phyloP scores from a whole-genome alignment of 371 early-diverging fungal species.

The Mucor ambiguus region DNA sequence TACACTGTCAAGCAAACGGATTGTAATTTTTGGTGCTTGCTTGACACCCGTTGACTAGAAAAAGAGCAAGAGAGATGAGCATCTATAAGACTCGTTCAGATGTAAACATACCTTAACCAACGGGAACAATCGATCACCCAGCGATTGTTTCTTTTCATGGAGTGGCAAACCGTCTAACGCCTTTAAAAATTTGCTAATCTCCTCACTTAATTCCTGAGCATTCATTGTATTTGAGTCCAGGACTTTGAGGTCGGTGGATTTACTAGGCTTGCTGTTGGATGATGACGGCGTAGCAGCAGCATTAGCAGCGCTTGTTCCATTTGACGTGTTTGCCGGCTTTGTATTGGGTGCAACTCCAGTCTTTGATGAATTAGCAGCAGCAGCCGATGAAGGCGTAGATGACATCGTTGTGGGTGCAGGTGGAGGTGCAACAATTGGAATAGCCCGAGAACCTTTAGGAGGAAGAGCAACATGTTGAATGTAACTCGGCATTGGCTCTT shows the following conservation, averaged over 20 bases:
- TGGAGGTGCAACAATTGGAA: conserved; percentile 25
- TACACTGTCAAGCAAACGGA: conserved; percentile 48
- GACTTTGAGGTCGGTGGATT: not conserved
- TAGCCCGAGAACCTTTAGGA: conserved; percentile 24
- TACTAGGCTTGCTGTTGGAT: not conserved
- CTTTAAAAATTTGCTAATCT: conserved; percentile 33
- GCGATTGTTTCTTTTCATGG: conserved; percentile 40
- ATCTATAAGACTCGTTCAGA: not conserved
- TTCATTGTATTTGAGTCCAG: not conserved
- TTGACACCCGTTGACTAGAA: conserved; percentile 39
- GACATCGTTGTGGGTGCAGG: not conserved
- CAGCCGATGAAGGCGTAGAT: not conserved
- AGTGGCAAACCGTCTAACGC: conserved; percentile 28
- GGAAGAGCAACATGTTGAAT: conserved; percentile 15
- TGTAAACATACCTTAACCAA: conserved; percentile 36
- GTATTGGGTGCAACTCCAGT: not conserved
- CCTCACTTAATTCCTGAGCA: conserved; percentile 17
- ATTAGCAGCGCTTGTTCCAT: not conserved
- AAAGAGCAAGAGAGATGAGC: not conserved
- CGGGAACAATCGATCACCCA: conserved; percentile 47
- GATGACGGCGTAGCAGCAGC: not conserved
- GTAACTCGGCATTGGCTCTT: not conserved
- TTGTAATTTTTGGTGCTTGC: conserved; percentile 48
- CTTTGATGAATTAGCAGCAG: not conserved
- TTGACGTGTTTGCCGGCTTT: not conserved